Conservation (phyloP, 352 stramenopile genomes). For the Peronosclerospora sorghi region DNA sequence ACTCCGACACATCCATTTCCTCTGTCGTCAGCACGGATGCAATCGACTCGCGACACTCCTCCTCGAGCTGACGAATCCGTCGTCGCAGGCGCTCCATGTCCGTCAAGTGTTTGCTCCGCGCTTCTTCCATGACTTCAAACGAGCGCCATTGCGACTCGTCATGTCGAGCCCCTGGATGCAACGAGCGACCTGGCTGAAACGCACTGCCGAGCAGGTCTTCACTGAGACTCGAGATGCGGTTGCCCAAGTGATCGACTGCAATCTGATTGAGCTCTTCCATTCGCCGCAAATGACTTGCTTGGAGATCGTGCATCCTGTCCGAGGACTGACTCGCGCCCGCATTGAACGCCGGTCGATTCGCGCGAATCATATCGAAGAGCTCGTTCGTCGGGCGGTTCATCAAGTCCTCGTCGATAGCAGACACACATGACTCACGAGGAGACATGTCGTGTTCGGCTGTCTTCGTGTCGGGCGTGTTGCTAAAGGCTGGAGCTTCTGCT, state of each 20-base stretch:
- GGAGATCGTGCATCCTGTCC: slow-evolving; percentile 27
- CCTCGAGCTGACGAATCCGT: slow-evolving; percentile 33
- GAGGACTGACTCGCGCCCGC: slow-evolving; percentile 17
- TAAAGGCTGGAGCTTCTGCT: slow-evolving; percentile 6
- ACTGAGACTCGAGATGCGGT: slow-evolving; percentile 33
- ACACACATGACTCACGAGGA: slow-evolving; percentile 16
- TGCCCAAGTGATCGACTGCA: slow-evolving; percentile 31
- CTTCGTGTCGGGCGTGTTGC: no score
- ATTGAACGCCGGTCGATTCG: slow-evolving; percentile 13
- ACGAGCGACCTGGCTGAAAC: slow-evolving; percentile 10
- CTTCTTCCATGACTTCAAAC: slow-evolving; percentile 34
- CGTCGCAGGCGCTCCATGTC: slow-evolving; percentile 36
- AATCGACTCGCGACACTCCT: slow-evolving; percentile 47
- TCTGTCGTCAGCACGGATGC: slow-evolving; percentile 36
- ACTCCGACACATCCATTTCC: slow-evolving; percentile 33
- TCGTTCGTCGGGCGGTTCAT: slow-evolving; percentile 37
- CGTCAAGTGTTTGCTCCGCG: slow-evolving; percentile 27
- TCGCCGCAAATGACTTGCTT: slow-evolving; percentile 33
- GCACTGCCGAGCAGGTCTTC: slow-evolving; percentile 18
- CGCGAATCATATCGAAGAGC: slow-evolving; percentile 34
- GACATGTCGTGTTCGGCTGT: no score
- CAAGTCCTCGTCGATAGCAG: slow-evolving; percentile 33
- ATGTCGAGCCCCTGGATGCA: slow-evolving; percentile 8
- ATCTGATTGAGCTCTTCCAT: slow-evolving; percentile 51
- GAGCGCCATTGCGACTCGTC: slow-evolving; percentile 28